Evolutionary conservation across 1,284 basidiomycete species (phyloP).

Genomic region (Pholiota adiposa): DNA sequence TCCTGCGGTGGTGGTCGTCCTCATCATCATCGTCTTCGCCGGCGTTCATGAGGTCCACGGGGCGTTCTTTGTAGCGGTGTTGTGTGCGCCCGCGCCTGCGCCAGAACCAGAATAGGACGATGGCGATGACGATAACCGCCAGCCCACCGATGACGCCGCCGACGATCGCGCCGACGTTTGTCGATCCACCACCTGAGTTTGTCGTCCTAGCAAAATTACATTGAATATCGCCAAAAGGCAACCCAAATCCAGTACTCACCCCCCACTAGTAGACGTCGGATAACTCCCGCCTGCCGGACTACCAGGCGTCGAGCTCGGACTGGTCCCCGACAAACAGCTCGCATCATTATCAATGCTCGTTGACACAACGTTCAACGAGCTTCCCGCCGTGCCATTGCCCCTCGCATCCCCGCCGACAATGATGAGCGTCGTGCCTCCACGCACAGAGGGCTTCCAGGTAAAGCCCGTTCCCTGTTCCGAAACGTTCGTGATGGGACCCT

Average conservation of each 20-base stretch:
- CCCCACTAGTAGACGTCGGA: slow-evolving; percentile 52
- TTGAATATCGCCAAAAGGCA: no score
- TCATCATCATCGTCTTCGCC: slow-evolving; percentile 58
- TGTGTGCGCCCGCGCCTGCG: slow-evolving; percentile 48
- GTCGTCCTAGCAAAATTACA: background rate
- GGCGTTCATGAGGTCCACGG: slow-evolving; percentile 66
- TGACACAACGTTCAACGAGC: slow-evolving; percentile 57
- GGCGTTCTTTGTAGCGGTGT: slow-evolving; percentile 51
- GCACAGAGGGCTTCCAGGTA: slow-evolving; percentile 66
- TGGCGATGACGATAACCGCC: slow-evolving; percentile 46
- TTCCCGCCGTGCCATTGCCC: slow-evolving; percentile 72
- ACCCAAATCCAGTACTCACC: no score
- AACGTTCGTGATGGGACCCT: slow-evolving; percentile 45
- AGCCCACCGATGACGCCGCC: slow-evolving; percentile 74
- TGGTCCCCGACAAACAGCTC: slow-evolving; percentile 57
- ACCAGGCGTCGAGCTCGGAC: slow-evolving; percentile 78
- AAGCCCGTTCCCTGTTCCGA: slow-evolving; percentile 61
- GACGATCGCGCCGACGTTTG: slow-evolving; percentile 67
- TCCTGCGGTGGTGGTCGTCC: slow-evolving; percentile 20
- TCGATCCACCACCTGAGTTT: slow-evolving; percentile 16
- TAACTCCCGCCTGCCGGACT: slow-evolving; percentile 76
- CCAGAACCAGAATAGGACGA: slow-evolving; percentile 50
- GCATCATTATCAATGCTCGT: slow-evolving; percentile 48
- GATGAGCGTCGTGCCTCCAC: slow-evolving; percentile 64
- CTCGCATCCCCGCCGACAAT: slow-evolving; percentile 68